These are phyloP conservation scores for Acanthamoeba lenticulata DNA, from an alignment of 208 protist genomes.

Conservation along the genomic window DNA sequence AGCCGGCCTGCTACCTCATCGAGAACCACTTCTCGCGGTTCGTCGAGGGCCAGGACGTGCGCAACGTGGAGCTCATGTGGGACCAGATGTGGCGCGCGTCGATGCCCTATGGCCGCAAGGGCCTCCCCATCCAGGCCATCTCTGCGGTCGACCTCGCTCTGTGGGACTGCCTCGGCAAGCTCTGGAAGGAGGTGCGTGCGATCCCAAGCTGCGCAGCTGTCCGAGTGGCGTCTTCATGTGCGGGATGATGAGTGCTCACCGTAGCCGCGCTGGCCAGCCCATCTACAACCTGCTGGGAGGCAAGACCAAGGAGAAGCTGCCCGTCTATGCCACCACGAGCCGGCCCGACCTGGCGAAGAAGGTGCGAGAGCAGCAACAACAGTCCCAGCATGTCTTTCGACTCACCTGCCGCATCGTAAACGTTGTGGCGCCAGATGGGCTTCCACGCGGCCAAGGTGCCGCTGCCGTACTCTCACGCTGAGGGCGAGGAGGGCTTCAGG, in stretches of 20 bases:
- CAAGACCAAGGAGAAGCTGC: conserved; percentile 81
- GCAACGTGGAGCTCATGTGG: conserved; percentile 84
- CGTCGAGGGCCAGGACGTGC: conserved; percentile 80
- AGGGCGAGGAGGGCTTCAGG: conserved; percentile 82
- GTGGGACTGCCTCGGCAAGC: conserved; percentile 81
- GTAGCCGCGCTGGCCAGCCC: neutral
- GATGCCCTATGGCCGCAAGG: conserved; percentile 84
- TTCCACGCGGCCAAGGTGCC: conserved; percentile 82
- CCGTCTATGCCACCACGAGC: conserved; percentile 81
- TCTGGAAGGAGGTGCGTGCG: conserved; percentile 71
- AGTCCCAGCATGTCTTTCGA: neutral
- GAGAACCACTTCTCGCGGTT: conserved; percentile 82
- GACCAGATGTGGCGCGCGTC: conserved; percentile 82
- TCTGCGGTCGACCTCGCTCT: conserved; percentile 81
- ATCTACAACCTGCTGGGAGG: conserved; percentile 83
- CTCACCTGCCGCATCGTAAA: neutral
- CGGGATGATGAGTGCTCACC: neutral
- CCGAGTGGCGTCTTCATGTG: neutral
- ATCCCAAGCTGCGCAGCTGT: neutral
- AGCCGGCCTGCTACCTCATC: conserved; percentile 83
- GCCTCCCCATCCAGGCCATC: conserved; percentile 82
- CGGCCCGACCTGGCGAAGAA: conserved; percentile 78
- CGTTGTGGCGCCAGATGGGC: neutral
- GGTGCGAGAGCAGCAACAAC: no score
- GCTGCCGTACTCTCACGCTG: conserved; percentile 82